Conservation (phyloP, 78 protist species). For the Dictyostelium purpureum region DNA sequence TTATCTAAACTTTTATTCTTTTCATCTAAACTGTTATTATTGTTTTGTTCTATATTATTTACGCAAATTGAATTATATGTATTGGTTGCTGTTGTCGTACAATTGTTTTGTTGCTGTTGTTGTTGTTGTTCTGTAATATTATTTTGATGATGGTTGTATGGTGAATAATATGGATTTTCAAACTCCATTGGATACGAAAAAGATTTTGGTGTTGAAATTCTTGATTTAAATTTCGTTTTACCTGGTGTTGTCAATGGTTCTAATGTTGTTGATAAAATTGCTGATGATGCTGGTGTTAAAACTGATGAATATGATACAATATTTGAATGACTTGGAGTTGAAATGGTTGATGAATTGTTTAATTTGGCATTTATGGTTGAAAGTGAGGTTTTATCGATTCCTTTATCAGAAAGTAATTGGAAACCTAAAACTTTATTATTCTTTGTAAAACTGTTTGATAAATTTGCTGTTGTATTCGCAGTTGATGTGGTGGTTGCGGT, state of each 20-base stretch:
- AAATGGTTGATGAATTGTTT: background rate
- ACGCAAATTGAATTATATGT: background rate
- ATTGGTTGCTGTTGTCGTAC: background rate
- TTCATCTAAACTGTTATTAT: background rate
- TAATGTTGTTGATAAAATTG: background rate
- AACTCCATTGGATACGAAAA: background rate
- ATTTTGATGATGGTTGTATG: background rate
- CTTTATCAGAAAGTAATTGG: constrained; percentile 6
- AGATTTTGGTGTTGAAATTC: constrained; percentile 9
- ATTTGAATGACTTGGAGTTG: background rate
- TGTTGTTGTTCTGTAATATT: constrained; percentile 1
- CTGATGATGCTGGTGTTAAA: background rate
- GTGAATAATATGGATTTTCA: no score
- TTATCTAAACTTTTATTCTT: background rate
- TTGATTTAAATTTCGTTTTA: constrained; percentile 4
- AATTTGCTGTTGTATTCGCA: background rate
- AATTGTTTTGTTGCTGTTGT: constrained; percentile 3
- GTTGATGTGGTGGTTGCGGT: background rate
- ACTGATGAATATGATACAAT: background rate
- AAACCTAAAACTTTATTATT: background rate
- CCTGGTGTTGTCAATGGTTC: constrained; percentile 22
- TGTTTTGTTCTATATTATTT: background rate
- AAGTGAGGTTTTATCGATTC: constrained; percentile 46
- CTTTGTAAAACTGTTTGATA: background rate
- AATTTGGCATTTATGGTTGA: constrained; percentile 49